These are phyloP conservation scores for Actinomortierella wolfii DNA, from an alignment of 371 early-diverging fungal genomes.

Conservation along the genomic window DNA sequence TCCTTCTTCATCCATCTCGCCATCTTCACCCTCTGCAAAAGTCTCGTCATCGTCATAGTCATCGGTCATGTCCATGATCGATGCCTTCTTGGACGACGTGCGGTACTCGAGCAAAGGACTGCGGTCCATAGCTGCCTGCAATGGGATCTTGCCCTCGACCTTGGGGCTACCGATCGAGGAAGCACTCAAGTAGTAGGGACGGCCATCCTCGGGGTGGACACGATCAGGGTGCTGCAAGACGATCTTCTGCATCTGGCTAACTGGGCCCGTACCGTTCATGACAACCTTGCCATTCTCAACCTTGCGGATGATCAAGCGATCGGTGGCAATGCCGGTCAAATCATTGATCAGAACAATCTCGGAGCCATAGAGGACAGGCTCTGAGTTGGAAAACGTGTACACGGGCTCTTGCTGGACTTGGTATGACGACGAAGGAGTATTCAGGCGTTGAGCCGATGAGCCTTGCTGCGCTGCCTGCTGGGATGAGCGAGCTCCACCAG, in stretches of 20 bases:
- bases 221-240: conserved; percentile 63
- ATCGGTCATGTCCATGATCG: conserved; percentile 47
- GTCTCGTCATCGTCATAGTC: conserved; percentile 25
- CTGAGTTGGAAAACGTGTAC: conserved; percentile 43
- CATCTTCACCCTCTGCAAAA: conserved; percentile 6
- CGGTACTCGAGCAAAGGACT: conserved; percentile 46
- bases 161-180: conserved; percentile 46
- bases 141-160: conserved; percentile 44
- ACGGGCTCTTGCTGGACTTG: conserved; percentile 41
- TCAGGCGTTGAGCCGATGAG: too few species aligned
- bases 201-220: conserved; percentile 45
- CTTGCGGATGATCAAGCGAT: conserved; percentile 73
- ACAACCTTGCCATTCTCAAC: conserved; percentile 74
- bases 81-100: conserved; percentile 46
- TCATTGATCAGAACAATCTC: conserved; percentile 69
- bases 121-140: conserved; percentile 48
- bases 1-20: conserved; percentile 12
- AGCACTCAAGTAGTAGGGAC: conserved; percentile 41
- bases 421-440: conserved; percentile 47
- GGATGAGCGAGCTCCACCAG: too few species aligned
- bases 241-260: conserved; percentile 83
- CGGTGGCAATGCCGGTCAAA: conserved; percentile 66
- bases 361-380: conserved; percentile 63
- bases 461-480: too few species aligned
- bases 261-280: conserved; percentile 66